Conservation (phyloP, 495 filamentous ascomycete genomes). For the Diplogelasinospora grovesii region DNA sequence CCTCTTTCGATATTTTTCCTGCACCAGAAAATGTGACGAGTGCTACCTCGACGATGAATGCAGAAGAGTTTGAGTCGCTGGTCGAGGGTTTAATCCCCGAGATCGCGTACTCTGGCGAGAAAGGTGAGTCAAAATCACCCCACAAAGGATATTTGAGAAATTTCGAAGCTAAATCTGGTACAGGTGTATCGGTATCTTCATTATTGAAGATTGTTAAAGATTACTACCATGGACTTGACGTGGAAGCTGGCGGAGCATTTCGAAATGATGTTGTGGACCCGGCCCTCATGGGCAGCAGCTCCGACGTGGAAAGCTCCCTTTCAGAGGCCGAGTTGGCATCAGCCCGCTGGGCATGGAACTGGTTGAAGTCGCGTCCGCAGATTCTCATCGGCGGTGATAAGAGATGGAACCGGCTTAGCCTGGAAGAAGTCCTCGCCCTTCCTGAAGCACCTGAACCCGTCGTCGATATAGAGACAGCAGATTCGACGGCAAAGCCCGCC, state of each 20-base stretch:
- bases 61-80: conserved; percentile 58
- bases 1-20: conserved; percentile 11
- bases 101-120: conserved; percentile 60
- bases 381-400: conserved; percentile 36
- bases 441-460: conserved; percentile 22
- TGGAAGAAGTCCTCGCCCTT: conserved; percentile 35
- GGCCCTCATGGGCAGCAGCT: conserved; percentile 4
- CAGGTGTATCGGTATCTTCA: conserved; percentile 20
- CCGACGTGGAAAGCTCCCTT: conserved; percentile 13
- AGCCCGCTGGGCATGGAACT: conserved; percentile 38
- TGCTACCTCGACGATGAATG: conserved; percentile 45
- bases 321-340: conserved; percentile 26
- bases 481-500: neutral
- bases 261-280: neutral
- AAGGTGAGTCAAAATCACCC: conserved; percentile 49
- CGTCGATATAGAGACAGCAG: neutral
- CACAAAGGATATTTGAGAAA: conserved; percentile 1
- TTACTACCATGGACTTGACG: conserved; percentile 17
- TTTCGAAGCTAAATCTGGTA: conserved; percentile 10
- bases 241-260: conserved; percentile 4
- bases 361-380: conserved; percentile 35
- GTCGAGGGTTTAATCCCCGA: conserved; percentile 64
- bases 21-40: conserved; percentile 20
- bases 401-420: conserved; percentile 33
- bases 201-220: conserved; percentile 24